Conservation (phyloP, 345 rosid genomes). For the Acer yangbiense region DNA sequence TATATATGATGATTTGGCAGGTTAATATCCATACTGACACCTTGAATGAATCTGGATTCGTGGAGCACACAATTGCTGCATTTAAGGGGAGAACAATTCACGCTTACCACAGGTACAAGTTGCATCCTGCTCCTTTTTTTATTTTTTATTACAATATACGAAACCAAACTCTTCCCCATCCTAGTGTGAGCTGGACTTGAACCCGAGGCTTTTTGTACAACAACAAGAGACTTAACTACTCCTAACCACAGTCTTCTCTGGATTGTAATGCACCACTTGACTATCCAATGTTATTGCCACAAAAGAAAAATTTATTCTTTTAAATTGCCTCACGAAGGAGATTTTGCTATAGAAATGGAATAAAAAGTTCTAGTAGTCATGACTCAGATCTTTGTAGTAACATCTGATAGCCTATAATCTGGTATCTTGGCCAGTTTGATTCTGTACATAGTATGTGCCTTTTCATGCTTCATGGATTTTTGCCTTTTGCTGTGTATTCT, state of each 20-base stretch:
- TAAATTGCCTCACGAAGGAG: background rate
- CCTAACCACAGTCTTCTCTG: background rate
- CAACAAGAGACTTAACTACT: background rate
- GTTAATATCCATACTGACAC: slow-evolving; percentile 97
- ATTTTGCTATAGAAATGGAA: background rate
- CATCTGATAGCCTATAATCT: background rate
- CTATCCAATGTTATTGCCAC: background rate
- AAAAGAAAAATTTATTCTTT: background rate
- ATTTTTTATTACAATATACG: no score
- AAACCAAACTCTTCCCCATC: background rate
- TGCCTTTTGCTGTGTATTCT: background rate
- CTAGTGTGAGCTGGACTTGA: background rate
- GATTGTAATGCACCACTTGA: background rate
- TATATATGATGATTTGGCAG: slow-evolving; percentile 41
- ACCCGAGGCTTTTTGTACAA: no score
- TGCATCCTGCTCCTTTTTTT: slow-evolving; percentile 9
- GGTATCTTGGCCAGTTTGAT: background rate
- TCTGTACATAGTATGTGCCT: background rate
- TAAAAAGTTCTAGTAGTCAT: slow-evolving; percentile 1
- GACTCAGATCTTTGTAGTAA: background rate
- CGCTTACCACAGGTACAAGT: slow-evolving; percentile 84
- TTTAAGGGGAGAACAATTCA: slow-evolving; percentile 92
- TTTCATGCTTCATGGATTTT: background rate
- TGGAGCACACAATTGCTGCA: slow-evolving; percentile 88
- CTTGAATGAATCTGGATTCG: slow-evolving; percentile 94